Evolutionary conservation across 345 rosid species (phyloP).

Genomic region (Rhodomyrtus tomentosa): DNA sequence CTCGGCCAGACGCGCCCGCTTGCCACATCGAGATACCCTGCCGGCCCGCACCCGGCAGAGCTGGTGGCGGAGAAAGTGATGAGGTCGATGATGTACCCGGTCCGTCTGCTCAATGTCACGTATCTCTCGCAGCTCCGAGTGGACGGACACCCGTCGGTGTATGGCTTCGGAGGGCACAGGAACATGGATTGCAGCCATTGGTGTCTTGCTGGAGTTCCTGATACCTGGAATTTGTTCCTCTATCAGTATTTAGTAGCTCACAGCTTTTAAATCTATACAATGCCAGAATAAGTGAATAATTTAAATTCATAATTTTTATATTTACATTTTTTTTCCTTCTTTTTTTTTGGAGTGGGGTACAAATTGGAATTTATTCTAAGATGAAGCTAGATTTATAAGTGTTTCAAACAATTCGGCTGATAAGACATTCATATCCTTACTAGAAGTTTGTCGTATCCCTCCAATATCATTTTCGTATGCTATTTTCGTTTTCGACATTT

Average conservation of each 20-base stretch:
- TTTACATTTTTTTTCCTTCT: not conserved
- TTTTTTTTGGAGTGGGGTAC: not conserved
- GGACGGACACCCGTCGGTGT: constrained; percentile 52
- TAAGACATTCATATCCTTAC: not conserved
- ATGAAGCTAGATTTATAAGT: not conserved
- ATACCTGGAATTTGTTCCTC: constrained; percentile 43
- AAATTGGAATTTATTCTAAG: not conserved
- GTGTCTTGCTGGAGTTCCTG: constrained; percentile 61
- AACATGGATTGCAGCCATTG: constrained; percentile 53
- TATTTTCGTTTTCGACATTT: not conserved
- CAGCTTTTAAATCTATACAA: not conserved
- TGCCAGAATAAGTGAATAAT: not conserved
- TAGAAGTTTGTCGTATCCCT: not conserved
- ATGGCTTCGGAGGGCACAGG: constrained; percentile 29
- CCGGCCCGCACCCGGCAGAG: constrained; percentile 39
- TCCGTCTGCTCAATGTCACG: constrained; percentile 29
- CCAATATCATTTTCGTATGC: accelerated
- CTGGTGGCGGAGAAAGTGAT: constrained; percentile 25
- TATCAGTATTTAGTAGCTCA: constrained; percentile 11
- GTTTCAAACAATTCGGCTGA: not conserved
- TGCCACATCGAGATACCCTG: constrained; percentile 16
- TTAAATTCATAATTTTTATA: not conserved
- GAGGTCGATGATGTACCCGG: constrained; percentile 15
- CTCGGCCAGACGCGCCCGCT: constrained; percentile 24
- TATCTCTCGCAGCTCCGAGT: constrained; percentile 35